These are phyloP conservation scores for Aspergillus fischeri DNA, from an alignment of 2,329 filamentous ascomycete genomes.

Conservation along the genomic window DNA sequence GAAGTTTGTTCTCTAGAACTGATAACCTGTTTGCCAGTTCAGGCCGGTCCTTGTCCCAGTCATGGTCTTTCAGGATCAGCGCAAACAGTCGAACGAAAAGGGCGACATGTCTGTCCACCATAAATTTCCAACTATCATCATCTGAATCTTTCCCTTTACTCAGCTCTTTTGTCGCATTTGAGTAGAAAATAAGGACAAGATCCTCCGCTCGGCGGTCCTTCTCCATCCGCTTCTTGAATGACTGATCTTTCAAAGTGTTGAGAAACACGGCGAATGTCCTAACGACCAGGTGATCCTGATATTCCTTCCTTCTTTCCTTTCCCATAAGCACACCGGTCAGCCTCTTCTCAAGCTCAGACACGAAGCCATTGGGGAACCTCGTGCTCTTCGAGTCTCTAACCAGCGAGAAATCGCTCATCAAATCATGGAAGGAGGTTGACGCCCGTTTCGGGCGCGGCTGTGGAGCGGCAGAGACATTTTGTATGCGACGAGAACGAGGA, in stretches of 20 bases:
- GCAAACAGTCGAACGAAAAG: slow-evolving; percentile 86
- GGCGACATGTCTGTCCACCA: slow-evolving; percentile 91
- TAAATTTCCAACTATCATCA: slow-evolving; percentile 84
- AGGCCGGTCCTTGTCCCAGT: slow-evolving; percentile 77
- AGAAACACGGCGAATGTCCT: slow-evolving; percentile 92
- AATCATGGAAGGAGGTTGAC: slow-evolving; percentile 69
- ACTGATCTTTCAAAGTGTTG: slow-evolving; percentile 83
- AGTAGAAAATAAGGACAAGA: slow-evolving; percentile 92
- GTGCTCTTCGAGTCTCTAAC: slow-evolving; percentile 66
- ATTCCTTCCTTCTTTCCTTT: slow-evolving; percentile 79
- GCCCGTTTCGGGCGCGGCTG: slow-evolving; percentile 60
- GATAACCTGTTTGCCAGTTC: slow-evolving; percentile 76
- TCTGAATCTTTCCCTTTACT: slow-evolving; percentile 70
- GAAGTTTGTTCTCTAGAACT: slow-evolving; percentile 85
- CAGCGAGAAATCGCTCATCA: slow-evolving; percentile 80
- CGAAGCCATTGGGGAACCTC: slow-evolving; percentile 67
- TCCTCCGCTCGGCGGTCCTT: slow-evolving; percentile 93
- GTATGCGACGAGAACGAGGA: slow-evolving; percentile 81
- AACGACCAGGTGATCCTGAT: slow-evolving; percentile 84
- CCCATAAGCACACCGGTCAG: slow-evolving; percentile 77
- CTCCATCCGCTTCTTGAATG: slow-evolving; percentile 85
- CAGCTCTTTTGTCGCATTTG: slow-evolving; percentile 85
- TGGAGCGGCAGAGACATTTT: slow-evolving; percentile 69
- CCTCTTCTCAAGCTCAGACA: slow-evolving; percentile 68
- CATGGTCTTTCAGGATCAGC: slow-evolving; percentile 74